Evolutionary conservation across 2,329 filamentous ascomycete genomes (phyloP).

Genomic region (Colletotrichum liriopes): DNA sequence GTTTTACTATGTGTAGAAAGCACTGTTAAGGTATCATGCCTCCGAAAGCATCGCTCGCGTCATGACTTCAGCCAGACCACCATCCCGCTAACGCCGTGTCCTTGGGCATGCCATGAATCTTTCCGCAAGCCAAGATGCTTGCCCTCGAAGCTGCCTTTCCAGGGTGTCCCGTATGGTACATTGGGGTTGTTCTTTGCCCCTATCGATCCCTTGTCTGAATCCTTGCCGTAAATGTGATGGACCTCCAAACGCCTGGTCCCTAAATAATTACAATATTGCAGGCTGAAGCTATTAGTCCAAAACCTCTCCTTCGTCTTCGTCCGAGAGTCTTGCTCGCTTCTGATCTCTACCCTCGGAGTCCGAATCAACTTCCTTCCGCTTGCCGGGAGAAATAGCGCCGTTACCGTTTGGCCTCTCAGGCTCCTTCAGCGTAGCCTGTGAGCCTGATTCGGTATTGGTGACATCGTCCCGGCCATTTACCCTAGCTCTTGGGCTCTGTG

Average conservation of each 20-base stretch:
- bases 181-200: slow-evolving; percentile 8
- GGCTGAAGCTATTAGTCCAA: slow-evolving; percentile 28
- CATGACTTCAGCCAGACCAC: slow-evolving; percentile 18
- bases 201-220: neutral
- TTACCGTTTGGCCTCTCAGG: slow-evolving; percentile 48
- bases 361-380: slow-evolving; percentile 60
- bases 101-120: slow-evolving; percentile 13
- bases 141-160: slow-evolving; percentile 2
- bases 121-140: slow-evolving; percentile 6
- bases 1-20: slow-evolving; percentile 17
- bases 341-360: slow-evolving; percentile 56
- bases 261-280: slow-evolving; percentile 33
- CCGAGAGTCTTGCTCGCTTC: slow-evolving; percentile 62
- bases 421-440: slow-evolving; percentile 52
- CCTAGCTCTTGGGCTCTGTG: slow-evolving; percentile 62
- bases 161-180: slow-evolving; percentile 27
- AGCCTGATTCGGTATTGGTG: slow-evolving; percentile 54
- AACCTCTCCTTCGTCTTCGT: slow-evolving; percentile 66
- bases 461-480: slow-evolving; percentile 57
- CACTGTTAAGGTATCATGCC: slow-evolving; percentile 28
- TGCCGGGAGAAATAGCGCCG: slow-evolving; percentile 55
- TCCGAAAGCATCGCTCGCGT: slow-evolving; percentile 27
- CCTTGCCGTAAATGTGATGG: slow-evolving; percentile 14
- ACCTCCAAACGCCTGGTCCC: slow-evolving; percentile 34
- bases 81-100: slow-evolving; percentile 27